Percentiles rank a stretch among this genome's conserved stretches.
Conservation (phyloP, 805 yeast species). For the Teunomyces aglyptinius region DNA sequence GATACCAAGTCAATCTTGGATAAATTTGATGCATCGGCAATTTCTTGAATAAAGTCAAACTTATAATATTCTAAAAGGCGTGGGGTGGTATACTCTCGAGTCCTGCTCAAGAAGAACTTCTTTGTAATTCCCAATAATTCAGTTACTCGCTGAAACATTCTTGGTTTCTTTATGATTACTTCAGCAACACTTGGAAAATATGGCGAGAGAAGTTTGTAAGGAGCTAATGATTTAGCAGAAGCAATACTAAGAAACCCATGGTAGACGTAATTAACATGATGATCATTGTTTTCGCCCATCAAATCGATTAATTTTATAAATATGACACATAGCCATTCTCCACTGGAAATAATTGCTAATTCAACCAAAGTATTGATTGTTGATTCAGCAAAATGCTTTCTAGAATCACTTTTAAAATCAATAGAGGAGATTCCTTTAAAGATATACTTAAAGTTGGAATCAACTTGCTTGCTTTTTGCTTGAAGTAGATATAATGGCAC, state of each 20-base stretch:
- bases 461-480: conserved; percentile 36
- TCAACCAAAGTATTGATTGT: conserved; percentile 62
- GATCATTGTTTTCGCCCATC: conserved; percentile 62
- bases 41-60: conserved; percentile 58
- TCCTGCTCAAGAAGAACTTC: conserved; percentile 61
- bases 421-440: conserved; percentile 43
- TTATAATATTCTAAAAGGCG: conserved; percentile 66
- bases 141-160: conserved; percentile 58
- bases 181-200: conserved; percentile 71
- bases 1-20: conserved; percentile 48
- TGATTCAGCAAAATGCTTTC: conserved; percentile 53
- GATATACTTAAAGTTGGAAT: conserved; percentile 42
- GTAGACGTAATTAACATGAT: conserved; percentile 66
- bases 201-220: conserved; percentile 80
- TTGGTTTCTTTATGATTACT: conserved; percentile 57
- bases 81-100: conserved; percentile 75
- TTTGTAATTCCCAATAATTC: conserved; percentile 63
- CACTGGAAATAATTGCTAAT: conserved; percentile 58
- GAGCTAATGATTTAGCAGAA: conserved; percentile 51
- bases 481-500: conserved; percentile 52
- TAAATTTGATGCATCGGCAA: conserved; percentile 52
- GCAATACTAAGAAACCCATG: conserved; percentile 64
- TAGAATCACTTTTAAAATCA: conserved; percentile 27
- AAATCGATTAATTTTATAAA: conserved; percentile 64
- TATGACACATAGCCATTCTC: conserved; percentile 66